Evolutionary conservation across 352 stramenopile genomes (phyloP).

Genomic region (Phytophthora meadii): DNA sequence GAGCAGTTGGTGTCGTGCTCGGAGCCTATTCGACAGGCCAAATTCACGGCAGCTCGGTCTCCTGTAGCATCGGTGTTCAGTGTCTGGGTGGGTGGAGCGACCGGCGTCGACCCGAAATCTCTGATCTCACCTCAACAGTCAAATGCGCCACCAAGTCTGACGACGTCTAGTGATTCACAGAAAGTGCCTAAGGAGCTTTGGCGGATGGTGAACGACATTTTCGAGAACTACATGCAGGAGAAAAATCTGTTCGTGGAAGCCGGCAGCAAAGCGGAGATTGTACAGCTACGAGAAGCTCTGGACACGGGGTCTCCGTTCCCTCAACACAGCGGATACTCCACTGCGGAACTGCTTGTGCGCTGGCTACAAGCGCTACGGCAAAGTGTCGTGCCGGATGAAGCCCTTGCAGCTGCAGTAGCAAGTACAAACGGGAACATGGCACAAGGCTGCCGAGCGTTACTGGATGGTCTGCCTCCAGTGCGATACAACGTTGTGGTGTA

Average conservation of each 20-base stretch:
- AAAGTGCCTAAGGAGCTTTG: slow-evolving; percentile 98
- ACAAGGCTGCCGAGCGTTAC: slow-evolving; percentile 71
- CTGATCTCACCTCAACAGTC: slow-evolving; percentile 33
- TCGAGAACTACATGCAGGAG: slow-evolving; percentile 74
- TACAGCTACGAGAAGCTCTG: slow-evolving; percentile 89
- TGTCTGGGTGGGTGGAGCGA: slow-evolving; percentile 45
- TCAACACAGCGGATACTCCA: slow-evolving; percentile 87
- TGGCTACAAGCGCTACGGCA: slow-evolving; percentile 93
- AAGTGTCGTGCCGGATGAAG: slow-evolving; percentile 88
- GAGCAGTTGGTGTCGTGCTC: slow-evolving; percentile 94
- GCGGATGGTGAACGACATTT: slow-evolving; percentile 97
- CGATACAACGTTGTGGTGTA: slow-evolving; percentile 98
- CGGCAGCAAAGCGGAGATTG: slow-evolving; percentile 70
- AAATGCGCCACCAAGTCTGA: slow-evolving; percentile 44
- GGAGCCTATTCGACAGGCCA: slow-evolving; percentile 85
- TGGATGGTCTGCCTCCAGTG: slow-evolving; percentile 91
- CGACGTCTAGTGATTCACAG: slow-evolving; percentile 39
- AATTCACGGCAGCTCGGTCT: slow-evolving; percentile 32
- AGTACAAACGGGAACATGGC: slow-evolving; percentile 76
- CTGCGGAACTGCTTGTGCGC: slow-evolving; percentile 89
- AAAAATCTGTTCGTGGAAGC: slow-evolving; percentile 88
- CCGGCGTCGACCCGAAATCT: slow-evolving; percentile 37
- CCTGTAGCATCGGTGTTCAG: slow-evolving; percentile 52
- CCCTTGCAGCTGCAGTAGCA: slow-evolving; percentile 73
- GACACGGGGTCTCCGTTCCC: slow-evolving; percentile 92